These are phyloP conservation scores for Paraphaeosphaeria sporulosa DNA, from an alignment of 2,329 filamentous ascomycete species.

Conservation along the genomic window DNA sequence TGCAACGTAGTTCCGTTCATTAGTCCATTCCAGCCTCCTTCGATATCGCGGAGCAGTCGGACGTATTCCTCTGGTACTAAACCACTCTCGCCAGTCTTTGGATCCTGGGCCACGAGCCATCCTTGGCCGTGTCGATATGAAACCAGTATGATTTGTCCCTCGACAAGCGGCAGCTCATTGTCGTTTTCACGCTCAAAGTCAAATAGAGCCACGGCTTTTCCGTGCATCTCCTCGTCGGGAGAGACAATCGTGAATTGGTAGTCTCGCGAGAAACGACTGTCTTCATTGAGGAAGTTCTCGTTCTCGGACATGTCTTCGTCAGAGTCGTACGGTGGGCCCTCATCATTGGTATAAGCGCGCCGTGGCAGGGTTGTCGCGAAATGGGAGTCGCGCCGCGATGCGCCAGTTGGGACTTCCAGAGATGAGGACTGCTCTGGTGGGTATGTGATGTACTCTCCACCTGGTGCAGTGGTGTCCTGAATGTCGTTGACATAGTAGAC, in stretches of 20 bases:
- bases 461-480: slow-evolving; percentile 73
- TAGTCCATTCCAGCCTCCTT: slow-evolving; percentile 73
- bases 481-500: slow-evolving; percentile 76
- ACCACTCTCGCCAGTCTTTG: slow-evolving; percentile 90
- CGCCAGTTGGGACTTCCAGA: slow-evolving; percentile 39
- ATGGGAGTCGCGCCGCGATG: slow-evolving; percentile 60
- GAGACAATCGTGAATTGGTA: slow-evolving; percentile 96
- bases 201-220: slow-evolving; percentile 93
- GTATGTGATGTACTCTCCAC: slow-evolving; percentile 83
- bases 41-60: slow-evolving; percentile 87
- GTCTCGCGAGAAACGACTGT: slow-evolving; percentile 85
- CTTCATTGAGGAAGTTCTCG: slow-evolving; percentile 63
- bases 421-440: slow-evolving; percentile 59
- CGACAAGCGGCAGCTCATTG: slow-evolving; percentile 89
- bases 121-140: slow-evolving; percentile 96
- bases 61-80: slow-evolving; percentile 98
- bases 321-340: slow-evolving; percentile 49
- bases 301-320: slow-evolving; percentile 59
- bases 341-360: slow-evolving; percentile 52
- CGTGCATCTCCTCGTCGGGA: slow-evolving; percentile 96
- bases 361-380: slow-evolving; percentile 58
- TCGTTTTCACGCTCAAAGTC: slow-evolving; percentile 96
- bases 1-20: slow-evolving; percentile 44
- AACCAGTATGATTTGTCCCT: slow-evolving; percentile 96
- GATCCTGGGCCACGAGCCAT: slow-evolving; percentile 96